phyloP scores from a whole-genome alignment of 2,329 filamentous ascomycete species.

The Dactylellina haptotyla region DNA sequence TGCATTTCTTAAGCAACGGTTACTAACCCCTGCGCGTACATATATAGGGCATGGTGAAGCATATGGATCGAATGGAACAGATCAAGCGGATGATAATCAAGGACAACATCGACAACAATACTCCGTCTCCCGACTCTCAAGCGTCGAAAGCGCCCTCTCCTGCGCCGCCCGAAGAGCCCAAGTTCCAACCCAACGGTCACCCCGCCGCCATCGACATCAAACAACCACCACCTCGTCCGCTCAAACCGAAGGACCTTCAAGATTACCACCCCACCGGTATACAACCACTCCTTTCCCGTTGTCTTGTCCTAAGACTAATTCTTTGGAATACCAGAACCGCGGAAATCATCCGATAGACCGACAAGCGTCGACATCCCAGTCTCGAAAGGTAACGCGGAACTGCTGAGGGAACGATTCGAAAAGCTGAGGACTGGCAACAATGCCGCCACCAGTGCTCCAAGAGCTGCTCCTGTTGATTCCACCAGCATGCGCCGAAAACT shows the following conservation, averaged over 20 bases:
- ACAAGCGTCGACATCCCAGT: constrained; percentile 14
- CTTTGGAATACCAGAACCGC: constrained; percentile 54
- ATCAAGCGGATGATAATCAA: constrained; percentile 71
- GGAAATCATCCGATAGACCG: constrained; percentile 62
- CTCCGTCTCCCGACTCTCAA: not conserved
- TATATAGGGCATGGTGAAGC: constrained; percentile 39
- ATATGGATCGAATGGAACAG: constrained; percentile 64
- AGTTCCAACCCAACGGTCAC: constrained; percentile 52
- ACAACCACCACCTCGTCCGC: constrained; percentile 59
- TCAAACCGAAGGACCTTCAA: constrained; percentile 62
- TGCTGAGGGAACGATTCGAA: constrained; percentile 55
- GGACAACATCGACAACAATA: constrained; percentile 66
- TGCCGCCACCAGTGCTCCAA: not conserved
- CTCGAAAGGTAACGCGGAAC: constrained; percentile 52
- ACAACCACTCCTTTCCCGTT: not conserved
- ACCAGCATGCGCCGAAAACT: constrained; percentile 18
- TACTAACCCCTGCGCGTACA: not conserved
- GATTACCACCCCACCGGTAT: constrained; percentile 69
- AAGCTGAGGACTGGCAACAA: constrained; percentile 15
- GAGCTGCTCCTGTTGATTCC: constrained; percentile 2
- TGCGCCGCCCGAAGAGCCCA: constrained; percentile 19
- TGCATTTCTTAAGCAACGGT: not conserved
- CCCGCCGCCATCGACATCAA: constrained; percentile 32
- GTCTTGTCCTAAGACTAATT: not conserved
- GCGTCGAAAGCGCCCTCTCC: constrained; percentile 12